Evolutionary conservation across 352 stramenopile genomes (phyloP).

Genomic region (Thraustochytrium sp.): DNA sequence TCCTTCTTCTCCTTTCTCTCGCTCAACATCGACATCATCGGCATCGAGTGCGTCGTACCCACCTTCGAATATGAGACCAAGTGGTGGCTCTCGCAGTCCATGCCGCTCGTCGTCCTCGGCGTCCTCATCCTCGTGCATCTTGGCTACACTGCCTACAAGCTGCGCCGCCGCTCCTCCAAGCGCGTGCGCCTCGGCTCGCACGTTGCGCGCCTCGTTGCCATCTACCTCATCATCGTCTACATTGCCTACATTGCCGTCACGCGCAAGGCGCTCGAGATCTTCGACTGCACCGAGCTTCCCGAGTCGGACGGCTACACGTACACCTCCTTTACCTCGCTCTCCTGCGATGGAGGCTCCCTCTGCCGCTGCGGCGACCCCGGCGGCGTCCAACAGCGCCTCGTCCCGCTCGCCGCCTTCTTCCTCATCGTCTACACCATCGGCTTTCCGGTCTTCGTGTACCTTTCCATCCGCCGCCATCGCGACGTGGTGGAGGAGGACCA

Average conservation of each 20-base stretch:
- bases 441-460: slow-evolving; percentile 46
- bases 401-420: slow-evolving; percentile 44
- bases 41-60: slow-evolving; percentile 67
- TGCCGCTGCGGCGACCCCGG: slow-evolving; percentile 23
- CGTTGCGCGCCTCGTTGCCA: background rate
- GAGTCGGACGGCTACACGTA: slow-evolving; percentile 44
- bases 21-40: slow-evolving; percentile 70
- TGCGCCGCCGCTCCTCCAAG: background rate
- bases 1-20: slow-evolving; percentile 68
- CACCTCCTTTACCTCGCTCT: slow-evolving; percentile 34
- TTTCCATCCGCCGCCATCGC: slow-evolving; percentile 34
- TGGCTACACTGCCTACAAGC: slow-evolving; percentile 27
- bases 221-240: slow-evolving; percentile 43
- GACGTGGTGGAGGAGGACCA: slow-evolving; percentile 48
- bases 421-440: slow-evolving; percentile 50
- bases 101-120: slow-evolving; percentile 34
- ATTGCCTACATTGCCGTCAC: slow-evolving; percentile 44
- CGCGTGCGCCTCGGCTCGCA: slow-evolving; percentile 1
- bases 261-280: slow-evolving; percentile 42
- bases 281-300: slow-evolving; percentile 47
- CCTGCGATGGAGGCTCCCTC: slow-evolving; percentile 31
- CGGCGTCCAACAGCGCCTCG: slow-evolving; percentile 45
- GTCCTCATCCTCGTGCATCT: slow-evolving; percentile 42
- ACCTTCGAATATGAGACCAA: slow-evolving; percentile 67
- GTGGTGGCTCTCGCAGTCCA: slow-evolving; percentile 50